Evolutionary conservation across 345 rosid genomes (phyloP).

Genomic region (Firmiana major): DNA sequence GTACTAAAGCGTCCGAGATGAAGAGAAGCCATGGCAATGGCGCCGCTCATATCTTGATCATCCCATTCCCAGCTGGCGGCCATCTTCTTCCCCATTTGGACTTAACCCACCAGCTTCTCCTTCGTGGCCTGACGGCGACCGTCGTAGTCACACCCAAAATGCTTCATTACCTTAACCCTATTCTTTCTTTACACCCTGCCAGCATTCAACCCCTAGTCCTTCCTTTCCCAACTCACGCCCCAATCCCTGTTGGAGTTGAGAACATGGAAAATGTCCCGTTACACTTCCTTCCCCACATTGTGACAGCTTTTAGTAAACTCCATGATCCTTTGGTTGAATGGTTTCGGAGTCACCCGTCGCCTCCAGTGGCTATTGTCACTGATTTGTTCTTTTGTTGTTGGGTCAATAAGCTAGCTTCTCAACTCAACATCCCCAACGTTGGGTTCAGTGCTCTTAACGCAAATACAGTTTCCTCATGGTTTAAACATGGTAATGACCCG

Average conservation of each 20-base stretch:
- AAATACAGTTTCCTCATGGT: slow-evolving; percentile 19
- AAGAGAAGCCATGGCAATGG: background rate
- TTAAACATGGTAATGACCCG: slow-evolving; percentile 31
- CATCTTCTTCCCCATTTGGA: slow-evolving; percentile 39
- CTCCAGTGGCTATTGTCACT: slow-evolving; percentile 49
- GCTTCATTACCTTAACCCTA: slow-evolving; percentile 29
- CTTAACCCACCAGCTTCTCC: slow-evolving; percentile 32
- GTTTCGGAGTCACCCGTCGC: slow-evolving; percentile 47
- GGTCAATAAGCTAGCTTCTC: slow-evolving; percentile 35
- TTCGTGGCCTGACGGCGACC: slow-evolving; percentile 25
- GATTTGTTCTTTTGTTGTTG: slow-evolving; percentile 55
- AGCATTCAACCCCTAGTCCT: slow-evolving; percentile 31
- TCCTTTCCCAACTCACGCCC: slow-evolving; percentile 40
- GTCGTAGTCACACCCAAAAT: slow-evolving; percentile 35
- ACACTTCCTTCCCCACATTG: slow-evolving; percentile 15
- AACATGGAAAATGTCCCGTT: slow-evolving; percentile 32
- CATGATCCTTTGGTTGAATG: slow-evolving; percentile 40
- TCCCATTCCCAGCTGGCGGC: slow-evolving; percentile 39
- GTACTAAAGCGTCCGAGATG: background rate
- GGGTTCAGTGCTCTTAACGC: slow-evolving; percentile 58
- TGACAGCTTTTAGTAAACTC: slow-evolving; percentile 30
- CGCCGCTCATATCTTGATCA: slow-evolving; percentile 27
- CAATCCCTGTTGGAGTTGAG: slow-evolving; percentile 30
- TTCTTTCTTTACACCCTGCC: slow-evolving; percentile 20
- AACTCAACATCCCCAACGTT: slow-evolving; percentile 31